Percentiles rank a stretch among this genome's conserved stretches.
Evolutionary conservation across 257 asterid genomes (phyloP).

Genomic region (Oldenlandia corymbosa): DNA sequence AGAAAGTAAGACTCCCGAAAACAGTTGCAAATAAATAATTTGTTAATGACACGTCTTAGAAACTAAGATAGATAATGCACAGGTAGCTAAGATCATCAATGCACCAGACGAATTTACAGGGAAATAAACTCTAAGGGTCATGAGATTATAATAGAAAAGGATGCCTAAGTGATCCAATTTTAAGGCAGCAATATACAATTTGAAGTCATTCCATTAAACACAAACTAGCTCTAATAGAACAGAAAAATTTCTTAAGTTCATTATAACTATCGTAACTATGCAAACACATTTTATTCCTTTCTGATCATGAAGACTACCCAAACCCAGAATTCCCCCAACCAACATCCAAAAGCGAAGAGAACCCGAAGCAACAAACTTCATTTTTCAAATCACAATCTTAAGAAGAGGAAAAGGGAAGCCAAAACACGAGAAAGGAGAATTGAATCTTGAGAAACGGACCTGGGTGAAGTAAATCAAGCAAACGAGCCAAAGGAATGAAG

Average conservation of each 20-base stretch:
- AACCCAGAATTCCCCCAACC: background rate
- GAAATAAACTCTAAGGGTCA: too few relatives aligned
- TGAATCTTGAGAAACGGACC: constrained; percentile 33
- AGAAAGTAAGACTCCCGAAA: constrained; percentile 9
- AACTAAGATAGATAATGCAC: background rate
- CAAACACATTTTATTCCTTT: background rate
- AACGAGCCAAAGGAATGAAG: constrained; percentile 51
- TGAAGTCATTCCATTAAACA: background rate
- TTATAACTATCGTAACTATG: background rate
- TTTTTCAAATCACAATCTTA: background rate
- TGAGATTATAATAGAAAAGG: background rate
- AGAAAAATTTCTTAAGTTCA: background rate
- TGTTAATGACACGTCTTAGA: background rate
- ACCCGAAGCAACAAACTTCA: background rate
- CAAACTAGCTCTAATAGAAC: background rate
- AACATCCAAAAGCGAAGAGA: background rate
- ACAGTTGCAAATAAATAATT: background rate
- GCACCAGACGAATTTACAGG: too few relatives aligned
- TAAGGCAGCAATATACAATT: background rate
- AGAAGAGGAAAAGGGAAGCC: background rate
- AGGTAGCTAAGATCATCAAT: background rate
- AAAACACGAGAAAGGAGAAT: background rate
- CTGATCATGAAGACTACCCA: background rate
- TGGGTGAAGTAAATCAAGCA: constrained; percentile 95
- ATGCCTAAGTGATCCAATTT: background rate